These are phyloP conservation scores for Porogramme epimiltina DNA, from an alignment of 1,284 basidiomycete species.

Conservation along the genomic window DNA sequence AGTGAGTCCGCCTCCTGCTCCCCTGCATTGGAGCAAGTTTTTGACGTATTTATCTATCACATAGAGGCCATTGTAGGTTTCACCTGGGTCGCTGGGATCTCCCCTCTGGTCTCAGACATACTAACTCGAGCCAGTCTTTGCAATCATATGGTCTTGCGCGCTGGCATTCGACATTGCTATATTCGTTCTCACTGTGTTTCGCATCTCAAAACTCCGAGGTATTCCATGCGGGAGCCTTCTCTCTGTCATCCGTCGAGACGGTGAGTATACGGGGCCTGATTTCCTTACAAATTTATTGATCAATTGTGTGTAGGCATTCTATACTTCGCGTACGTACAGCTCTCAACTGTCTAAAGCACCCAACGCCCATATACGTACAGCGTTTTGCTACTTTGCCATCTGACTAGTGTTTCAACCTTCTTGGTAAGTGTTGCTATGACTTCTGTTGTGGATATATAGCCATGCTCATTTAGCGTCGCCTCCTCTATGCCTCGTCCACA, in stretches of 20 bases:
- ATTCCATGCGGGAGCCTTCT: conserved; percentile 5
- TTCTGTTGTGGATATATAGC: too few species aligned
- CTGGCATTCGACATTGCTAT: conserved; percentile 3
- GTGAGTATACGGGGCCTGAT: background rate
- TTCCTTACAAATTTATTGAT: too few species aligned
- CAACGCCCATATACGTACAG: background rate
- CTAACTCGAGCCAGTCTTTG: conserved; percentile 1
- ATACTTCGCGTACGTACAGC: conserved; percentile 3
- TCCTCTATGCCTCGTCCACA: too few species aligned
- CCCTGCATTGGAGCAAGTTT: too few species aligned
- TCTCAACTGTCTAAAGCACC: too few species aligned
- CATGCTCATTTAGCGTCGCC: too few species aligned
- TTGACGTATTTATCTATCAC: too few species aligned
- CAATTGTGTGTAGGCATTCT: background rate
- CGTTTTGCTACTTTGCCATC: conserved; percentile 6
- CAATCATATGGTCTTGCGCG: conserved; percentile 3
- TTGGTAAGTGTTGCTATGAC: conserved; percentile 1
- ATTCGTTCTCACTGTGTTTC: conserved; percentile 6
- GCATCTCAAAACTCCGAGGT: background rate
- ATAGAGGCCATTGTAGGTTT: background rate
- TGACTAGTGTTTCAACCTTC: conserved; percentile 4
- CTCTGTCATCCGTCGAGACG: conserved; percentile 6
- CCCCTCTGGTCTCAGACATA: too few species aligned
- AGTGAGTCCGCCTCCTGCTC: conserved; percentile 5
- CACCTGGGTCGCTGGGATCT: too few species aligned